A percentile compares a stretch with the other conserved stretches of the same genome.
phyloP scores from a whole-genome alignment of 306 rosid genomes.

The Boehmeria nivea region DNA sequence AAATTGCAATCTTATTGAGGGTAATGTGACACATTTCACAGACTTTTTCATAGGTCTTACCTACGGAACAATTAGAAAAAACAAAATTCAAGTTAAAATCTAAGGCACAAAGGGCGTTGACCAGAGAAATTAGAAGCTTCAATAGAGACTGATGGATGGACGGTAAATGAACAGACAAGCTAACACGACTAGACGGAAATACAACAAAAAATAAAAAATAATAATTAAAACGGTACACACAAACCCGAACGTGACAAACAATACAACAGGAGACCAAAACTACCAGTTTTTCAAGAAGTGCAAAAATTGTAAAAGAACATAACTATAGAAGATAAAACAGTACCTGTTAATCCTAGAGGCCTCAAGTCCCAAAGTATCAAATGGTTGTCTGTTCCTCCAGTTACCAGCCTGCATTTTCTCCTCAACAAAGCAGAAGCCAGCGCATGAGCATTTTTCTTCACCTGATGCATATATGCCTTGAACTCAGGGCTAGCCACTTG shows the following conservation, averaged over 20 bases:
- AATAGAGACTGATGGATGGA: too few relatives aligned
- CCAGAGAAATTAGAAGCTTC: too few relatives aligned
- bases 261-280: not conserved
- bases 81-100: not conserved
- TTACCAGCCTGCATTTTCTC: constrained; percentile 73
- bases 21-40: constrained; percentile 86
- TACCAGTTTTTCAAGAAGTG: not conserved
- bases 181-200: not conserved
- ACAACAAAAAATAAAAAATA: not conserved
- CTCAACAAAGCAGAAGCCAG: constrained; percentile 72
- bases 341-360: constrained; percentile 85
- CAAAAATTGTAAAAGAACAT: not conserved
- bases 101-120: not conserved
- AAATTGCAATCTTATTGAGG: constrained; percentile 79
- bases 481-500: constrained; percentile 83
- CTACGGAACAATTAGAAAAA: constrained; percentile 28
- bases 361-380: constrained; percentile 93
- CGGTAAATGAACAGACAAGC: too few relatives aligned
- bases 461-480: constrained; percentile 89
- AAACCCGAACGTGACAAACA: not conserved
- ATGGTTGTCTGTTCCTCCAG: constrained; percentile 97
- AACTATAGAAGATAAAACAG: not conserved
- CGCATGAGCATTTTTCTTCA: constrained; percentile 90
- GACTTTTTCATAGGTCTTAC: constrained; percentile 79
- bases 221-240: too few relatives aligned